A percentile compares a stretch with the other conserved stretches of the same genome.
phyloP scores from a whole-genome alignment of 179 eudicot genomes.

The Vitellaria paradoxa region DNA sequence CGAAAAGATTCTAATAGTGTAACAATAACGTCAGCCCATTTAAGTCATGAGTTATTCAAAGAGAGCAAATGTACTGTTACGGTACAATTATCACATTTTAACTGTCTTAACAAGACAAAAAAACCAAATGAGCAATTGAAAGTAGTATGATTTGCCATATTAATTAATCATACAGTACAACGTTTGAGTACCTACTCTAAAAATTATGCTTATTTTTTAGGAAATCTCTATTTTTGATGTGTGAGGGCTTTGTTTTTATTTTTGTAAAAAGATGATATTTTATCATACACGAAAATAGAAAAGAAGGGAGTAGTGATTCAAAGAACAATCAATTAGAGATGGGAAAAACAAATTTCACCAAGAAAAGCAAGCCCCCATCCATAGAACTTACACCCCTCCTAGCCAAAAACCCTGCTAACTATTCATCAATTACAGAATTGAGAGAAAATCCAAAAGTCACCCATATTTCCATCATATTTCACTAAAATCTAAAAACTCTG shows the following conservation, averaged over 20 bases:
- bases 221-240: not conserved
- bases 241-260: not conserved
- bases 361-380: no score
- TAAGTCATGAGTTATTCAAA: conserved; percentile 1
- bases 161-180: not conserved
- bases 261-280: not conserved
- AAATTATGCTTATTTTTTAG: not conserved
- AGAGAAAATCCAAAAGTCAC: not conserved
- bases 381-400: no score
- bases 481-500: not conserved
- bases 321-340: no score
- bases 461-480: not conserved
- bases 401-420: not conserved
- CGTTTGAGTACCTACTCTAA: not conserved
- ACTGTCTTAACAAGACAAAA: not conserved
- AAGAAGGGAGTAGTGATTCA: no score
- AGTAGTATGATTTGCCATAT: not conserved
- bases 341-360: no score
- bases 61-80: not conserved
- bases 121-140: not conserved
- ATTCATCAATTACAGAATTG: not conserved
- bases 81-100: not conserved
- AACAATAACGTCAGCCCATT: not conserved
- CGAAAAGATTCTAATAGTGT: not conserved
- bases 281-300: not conserved